Base-by-base conservation (phyloP, 2,329 filamentous ascomycete genomes). In the Epichloe amarillans region DNA sequence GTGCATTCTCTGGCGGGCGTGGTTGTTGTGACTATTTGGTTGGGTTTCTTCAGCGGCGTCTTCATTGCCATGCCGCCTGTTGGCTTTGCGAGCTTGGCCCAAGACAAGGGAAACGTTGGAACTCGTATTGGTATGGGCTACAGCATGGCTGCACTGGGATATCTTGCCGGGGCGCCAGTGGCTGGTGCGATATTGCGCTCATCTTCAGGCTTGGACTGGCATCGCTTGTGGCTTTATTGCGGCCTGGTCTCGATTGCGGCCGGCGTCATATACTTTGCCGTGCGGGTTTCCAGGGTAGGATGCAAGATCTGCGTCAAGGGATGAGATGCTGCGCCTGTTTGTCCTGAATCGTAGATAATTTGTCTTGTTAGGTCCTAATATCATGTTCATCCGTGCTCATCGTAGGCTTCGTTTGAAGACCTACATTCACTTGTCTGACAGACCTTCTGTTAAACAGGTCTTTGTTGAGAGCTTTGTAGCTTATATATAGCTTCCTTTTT, bases 21-120 rank as follows among this genome's bases (percentile, higher is more conserved):
- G 19, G 56, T 72, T 14, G 60, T 63, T 4, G 51, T 64, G 30
- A 58, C 65, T 2, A 50, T 71, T 5, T 55, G 71, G 40, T 64
- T 62, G 50, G 71, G 70, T 17, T 70, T 72, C 58, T 69, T 70
- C 55, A 65, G 61, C 21, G 72, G 71, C 41, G 66, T 68, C 40
- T 64, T 72, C 57, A 64, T 72, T 44, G 61, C 68, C 0, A 57
- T 74, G 35, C 68, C 68, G 5, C 65, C 69, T 1, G 63, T 69
- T 1, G 61, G 63, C 43, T 66, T 74, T 47, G 62, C 63, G 5
- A 57, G 54, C 2, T 56, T 74, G 15, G 72, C 69, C 0, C 50
- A 57, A n/a, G 63, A 74, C 54, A 67, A 67, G 54, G 57, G 60
- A 17, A 67, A 63, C 50, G 59, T 74, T 12, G 72, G 72, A 4